Evolutionary conservation across 1,284 basidiomycete genomes (phyloP).

Genomic region (Singerocomus inundabilis): DNA sequence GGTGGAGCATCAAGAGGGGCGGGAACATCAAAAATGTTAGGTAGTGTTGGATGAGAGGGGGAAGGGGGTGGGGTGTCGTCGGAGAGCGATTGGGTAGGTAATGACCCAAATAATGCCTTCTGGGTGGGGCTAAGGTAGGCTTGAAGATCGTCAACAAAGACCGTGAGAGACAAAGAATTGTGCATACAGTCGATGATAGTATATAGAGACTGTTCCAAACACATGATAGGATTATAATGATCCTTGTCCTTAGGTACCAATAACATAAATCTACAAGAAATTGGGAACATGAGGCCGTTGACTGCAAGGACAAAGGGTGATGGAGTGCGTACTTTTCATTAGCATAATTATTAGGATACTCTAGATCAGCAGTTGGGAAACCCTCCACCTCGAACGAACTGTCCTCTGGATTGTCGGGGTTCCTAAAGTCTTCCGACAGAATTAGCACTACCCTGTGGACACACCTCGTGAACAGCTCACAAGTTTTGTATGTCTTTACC

Average conservation of each 20-base stretch:
- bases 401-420: conserved; percentile 58
- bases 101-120: conserved; percentile 60
- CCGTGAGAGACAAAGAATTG: neutral
- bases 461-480: conserved; percentile 41
- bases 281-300: conserved; percentile 1
- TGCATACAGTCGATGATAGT: conserved; percentile 65
- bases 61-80: conserved; percentile 38
- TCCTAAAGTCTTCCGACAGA: conserved; percentile 55
- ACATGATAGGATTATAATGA: conserved; percentile 76
- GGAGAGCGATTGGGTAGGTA: conserved; percentile 49
- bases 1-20: conserved; percentile 5
- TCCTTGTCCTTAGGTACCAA: conserved; percentile 75
- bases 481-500: conserved; percentile 62
- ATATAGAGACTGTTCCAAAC: conserved; percentile 63
- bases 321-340: conserved; percentile 47
- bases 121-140: conserved; percentile 65
- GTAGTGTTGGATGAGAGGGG: conserved; percentile 37
- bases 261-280: conserved; percentile 56
- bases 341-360: conserved; percentile 68
- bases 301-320: neutral
- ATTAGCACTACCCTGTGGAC: neutral
- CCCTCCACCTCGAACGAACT: conserved; percentile 56
- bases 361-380: conserved; percentile 61
- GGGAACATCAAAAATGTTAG: conserved; percentile 26
- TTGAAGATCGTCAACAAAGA: conserved; percentile 33